phyloP scores from a whole-genome alignment of 202 grass and related monocot genomes.

The Miscanthus sacchariflorus region DNA sequence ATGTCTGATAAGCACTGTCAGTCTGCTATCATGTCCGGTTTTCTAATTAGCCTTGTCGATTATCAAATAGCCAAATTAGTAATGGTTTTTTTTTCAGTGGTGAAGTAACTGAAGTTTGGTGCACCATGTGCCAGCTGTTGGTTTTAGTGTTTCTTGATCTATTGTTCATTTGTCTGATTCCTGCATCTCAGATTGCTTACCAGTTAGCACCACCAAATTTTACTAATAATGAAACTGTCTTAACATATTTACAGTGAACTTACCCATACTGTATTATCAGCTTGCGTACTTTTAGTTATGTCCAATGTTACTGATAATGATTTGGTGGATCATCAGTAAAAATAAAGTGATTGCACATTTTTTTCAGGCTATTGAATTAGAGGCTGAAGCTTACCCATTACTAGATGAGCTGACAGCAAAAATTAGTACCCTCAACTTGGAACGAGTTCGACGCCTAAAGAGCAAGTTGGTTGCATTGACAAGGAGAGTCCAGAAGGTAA shows the following conservation, averaged over 20 bases:
- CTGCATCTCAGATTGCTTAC: not conserved
- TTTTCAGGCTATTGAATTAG: conserved; percentile 76
- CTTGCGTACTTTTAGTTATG: not conserved
- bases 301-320: conserved; percentile 2
- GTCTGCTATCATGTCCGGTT: not conserved
- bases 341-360: conserved; percentile 34
- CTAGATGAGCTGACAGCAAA: conserved; percentile 82
- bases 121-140: not conserved
- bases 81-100: not conserved
- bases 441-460: conserved; percentile 79
- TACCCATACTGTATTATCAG: not conserved
- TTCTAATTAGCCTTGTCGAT: not conserved
- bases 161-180: conserved; percentile 11
- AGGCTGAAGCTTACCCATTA: conserved; percentile 87
- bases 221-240: not conserved
- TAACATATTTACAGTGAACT: conserved; percentile 10
- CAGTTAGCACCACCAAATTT: conserved; percentile 5
- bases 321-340: conserved; percentile 25
- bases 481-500: conserved; percentile 94
- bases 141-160: not conserved
- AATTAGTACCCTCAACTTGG: conserved; percentile 86
- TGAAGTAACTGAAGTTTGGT: not conserved
- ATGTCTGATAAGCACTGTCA: not conserved
- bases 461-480: conserved; percentile 91
- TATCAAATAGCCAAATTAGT: not conserved